Base-by-base conservation (phyloP, 345 rosid species). In the Pugionium cornutum region DNA sequence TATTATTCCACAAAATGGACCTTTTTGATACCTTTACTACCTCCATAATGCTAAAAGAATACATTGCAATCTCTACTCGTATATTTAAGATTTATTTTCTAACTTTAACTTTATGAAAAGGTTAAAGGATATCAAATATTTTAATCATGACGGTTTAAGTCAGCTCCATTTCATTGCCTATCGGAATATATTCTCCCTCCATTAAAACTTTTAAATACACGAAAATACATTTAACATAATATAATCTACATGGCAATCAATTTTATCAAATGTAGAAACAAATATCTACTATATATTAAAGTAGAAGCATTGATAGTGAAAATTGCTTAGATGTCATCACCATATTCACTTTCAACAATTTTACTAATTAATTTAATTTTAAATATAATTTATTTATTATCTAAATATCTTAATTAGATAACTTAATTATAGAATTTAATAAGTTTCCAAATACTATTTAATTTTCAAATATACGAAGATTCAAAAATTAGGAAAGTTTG, bases 81-180 rank as follows among this genome's bases (percentile, higher is more conserved):
- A 50, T 1, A 6, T 52, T 1, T 52, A 29, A 27, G 40, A 44
- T 53, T 61, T 61, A 30, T 45, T 62, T 62, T 53, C 3, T 53
- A 9, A 3, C 56, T 70, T 62, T 46, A 43, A 62, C 68, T 62
- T 70, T 53, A 18, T 29, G 32, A 39, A 62, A 69, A 62, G 7
- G 34, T 62, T 35, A 65, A 9, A 48, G 8, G 26, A 36, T 3
- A 52, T 35, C 48, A 47, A 5, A 46, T 47, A 60, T 11, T 42
- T 34, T 60, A 32, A 49, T 49, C 29, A 68, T 49, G 66, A 58
- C 7, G 44, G 33, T 52, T 27, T 41, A 36, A 41, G 52, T 34
- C 26, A 43, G 45, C 46, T 68, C 46, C 27, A 60, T 59, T 58
- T 59, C 31, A 33, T 42, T 34, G 67, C 30, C 18, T 32, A 42